Conservation (phyloP, 75 land plant genomes). For the Selaginella moellendorffii region DNA sequence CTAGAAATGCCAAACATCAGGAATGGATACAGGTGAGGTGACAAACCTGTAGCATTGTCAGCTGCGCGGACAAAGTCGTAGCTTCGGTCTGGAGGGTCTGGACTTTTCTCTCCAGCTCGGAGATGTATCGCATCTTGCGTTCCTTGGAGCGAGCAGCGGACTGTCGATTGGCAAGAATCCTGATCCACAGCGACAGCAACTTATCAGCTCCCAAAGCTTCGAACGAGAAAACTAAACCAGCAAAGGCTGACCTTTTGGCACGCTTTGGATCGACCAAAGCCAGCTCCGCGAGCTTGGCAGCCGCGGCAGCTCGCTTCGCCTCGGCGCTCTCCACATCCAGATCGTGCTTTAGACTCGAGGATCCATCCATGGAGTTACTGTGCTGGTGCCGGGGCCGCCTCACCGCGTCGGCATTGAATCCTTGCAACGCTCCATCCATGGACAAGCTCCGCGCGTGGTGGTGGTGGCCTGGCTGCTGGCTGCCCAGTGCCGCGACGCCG, state of each 20-base stretch:
- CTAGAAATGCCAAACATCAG: conserved; percentile 8
- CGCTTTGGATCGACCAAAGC: conserved; percentile 4
- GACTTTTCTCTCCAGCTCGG: conserved; percentile 72
- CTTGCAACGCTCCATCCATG: conserved; percentile 59
- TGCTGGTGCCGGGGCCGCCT: conserved; percentile 23
- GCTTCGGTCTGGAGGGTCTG: conserved; percentile 79
- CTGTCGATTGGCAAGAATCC: conserved; percentile 81
- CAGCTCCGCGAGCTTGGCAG: conserved; percentile 3
- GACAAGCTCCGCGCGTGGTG: conserved; percentile 57
- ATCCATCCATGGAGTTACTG: conserved; percentile 36
- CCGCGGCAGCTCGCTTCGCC: background rate
- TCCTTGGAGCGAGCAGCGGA: conserved; percentile 90
- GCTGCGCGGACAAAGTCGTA: conserved; percentile 69
- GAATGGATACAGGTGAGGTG: too few relatives aligned
- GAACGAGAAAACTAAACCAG: background rate
- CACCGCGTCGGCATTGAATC: conserved; percentile 26
- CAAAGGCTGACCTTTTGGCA: conserved; percentile 5
- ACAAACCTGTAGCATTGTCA: conserved; percentile 76
- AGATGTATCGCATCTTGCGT: conserved; percentile 76
- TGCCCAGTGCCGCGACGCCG: too few relatives aligned
- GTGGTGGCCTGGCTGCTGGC: background rate
- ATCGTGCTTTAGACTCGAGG: background rate
- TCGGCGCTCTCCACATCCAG: background rate
- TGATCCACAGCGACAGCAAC: conserved; percentile 4
- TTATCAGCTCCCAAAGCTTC: background rate